phyloP scores from a whole-genome alignment of 192 early-diverging fungal species.

The Funneliformis mosseae region DNA sequence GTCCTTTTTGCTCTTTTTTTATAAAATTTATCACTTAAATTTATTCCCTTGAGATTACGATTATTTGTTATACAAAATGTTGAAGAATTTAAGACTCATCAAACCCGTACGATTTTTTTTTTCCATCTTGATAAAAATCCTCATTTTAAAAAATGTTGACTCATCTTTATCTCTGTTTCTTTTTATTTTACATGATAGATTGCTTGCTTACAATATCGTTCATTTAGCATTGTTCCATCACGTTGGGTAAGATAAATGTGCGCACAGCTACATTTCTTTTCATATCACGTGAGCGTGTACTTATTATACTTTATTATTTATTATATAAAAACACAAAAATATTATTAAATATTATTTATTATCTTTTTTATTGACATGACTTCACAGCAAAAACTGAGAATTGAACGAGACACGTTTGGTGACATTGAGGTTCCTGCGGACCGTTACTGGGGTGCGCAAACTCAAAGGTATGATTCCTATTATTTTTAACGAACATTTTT shows the following conservation, averaged over 20 bases:
- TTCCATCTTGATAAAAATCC: background rate
- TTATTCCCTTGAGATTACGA: too few species aligned
- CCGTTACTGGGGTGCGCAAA: conserved; percentile 98
- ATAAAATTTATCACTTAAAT: too few species aligned
- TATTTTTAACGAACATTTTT: too few species aligned
- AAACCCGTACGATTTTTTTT: background rate
- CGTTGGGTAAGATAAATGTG: background rate
- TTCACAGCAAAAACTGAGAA: conserved; percentile 65
- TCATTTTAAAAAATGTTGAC: too few species aligned
- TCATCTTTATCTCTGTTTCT: background rate
- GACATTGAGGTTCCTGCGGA: conserved; percentile 93
- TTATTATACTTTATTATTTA: background rate
- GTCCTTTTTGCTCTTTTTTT: too few species aligned
- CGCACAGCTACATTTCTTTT: background rate
- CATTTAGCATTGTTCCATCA: background rate
- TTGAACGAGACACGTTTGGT: conserved; percentile 91
- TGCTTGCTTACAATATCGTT: background rate
- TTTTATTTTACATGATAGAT: background rate
- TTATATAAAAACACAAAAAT: background rate
- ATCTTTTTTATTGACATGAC: background rate
- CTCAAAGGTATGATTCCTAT: conserved; percentile 61
- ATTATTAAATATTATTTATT: too few species aligned
- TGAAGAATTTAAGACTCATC: background rate
- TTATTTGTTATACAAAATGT: background rate
- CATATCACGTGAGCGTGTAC: background rate